A percentile compares a stretch with the other conserved stretches of the same genome.
Evolutionary conservation across 345 rosid species (phyloP).

Genomic region (Capsella bursapastoris): DNA sequence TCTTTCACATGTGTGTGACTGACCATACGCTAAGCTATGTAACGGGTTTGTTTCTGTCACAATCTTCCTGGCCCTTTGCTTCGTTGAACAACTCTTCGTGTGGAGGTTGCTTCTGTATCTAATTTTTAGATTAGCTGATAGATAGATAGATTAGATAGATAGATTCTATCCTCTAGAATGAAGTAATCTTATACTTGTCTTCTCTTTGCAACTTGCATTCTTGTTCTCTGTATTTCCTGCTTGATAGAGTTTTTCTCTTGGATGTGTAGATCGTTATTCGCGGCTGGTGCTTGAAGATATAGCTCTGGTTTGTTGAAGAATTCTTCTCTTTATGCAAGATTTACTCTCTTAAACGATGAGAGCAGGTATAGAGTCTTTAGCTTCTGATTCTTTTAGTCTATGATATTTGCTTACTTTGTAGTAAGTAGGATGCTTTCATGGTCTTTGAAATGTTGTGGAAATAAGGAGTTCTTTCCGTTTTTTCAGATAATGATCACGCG

Average conservation of each 20-base stretch:
- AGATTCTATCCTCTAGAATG: constrained; percentile 38
- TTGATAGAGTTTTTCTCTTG: constrained; percentile 9
- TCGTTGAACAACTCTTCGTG: constrained; percentile 43
- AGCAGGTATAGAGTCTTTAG: constrained; percentile 49
- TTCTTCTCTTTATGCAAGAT: constrained; percentile 30
- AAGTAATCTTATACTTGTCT: constrained; percentile 40
- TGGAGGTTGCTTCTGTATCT: constrained; percentile 39
- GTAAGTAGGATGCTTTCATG: neutral
- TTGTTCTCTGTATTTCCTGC: constrained; percentile 5
- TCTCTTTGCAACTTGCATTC: neutral
- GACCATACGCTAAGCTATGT: constrained; percentile 23
- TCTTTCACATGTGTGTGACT: constrained; percentile 44
- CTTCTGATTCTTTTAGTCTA: neutral
- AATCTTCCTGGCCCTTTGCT: constrained; percentile 39
- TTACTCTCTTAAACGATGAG: constrained; percentile 55
- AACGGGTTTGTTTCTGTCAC: constrained; percentile 39
- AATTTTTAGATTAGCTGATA: neutral
- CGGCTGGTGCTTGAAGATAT: constrained; percentile 42
- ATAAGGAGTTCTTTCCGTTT: neutral
- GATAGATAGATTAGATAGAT: constrained; percentile 10
- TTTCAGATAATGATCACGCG: constrained; percentile 60
- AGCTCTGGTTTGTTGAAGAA: constrained; percentile 32
- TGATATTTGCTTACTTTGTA: neutral
- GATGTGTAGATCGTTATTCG: constrained; percentile 12
- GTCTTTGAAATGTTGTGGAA: neutral